Conservation (phyloP, 2,329 filamentous ascomycete genomes). For the Stagonosporopsis cucurbitacearum region DNA sequence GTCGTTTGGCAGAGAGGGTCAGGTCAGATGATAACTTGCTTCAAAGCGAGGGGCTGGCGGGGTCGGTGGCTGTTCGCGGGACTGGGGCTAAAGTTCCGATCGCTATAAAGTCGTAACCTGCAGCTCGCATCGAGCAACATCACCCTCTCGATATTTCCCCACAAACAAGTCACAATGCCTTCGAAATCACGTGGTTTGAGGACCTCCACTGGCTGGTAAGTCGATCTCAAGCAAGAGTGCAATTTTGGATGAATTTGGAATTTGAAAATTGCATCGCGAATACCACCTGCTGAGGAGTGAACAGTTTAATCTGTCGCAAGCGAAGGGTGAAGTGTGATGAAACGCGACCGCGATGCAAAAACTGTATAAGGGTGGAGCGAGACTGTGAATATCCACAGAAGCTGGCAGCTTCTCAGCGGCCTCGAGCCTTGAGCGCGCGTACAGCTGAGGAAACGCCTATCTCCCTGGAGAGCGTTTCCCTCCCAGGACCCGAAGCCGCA, state of each 20-base stretch:
- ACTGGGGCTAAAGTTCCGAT: constrained; percentile 5
- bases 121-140: constrained; percentile 16
- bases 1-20: neutral
- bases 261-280: neutral
- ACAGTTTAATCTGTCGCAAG: constrained; percentile 54
- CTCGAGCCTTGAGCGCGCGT: constrained; percentile 22
- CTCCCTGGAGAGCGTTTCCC: neutral
- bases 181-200: constrained; percentile 53
- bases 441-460: constrained; percentile 7
- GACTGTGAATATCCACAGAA: constrained; percentile 49
- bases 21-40: neutral
- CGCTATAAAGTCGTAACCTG: constrained; percentile 2
- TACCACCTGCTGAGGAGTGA: constrained; percentile 10
- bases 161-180: constrained; percentile 35
- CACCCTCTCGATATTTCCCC: neutral
- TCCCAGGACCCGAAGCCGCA: constrained; percentile 6
- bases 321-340: constrained; percentile 61
- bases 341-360: constrained; percentile 51
- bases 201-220: constrained; percentile 54
- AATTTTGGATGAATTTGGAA: neutral
- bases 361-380: constrained; percentile 52
- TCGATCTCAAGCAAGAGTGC: constrained; percentile 11
- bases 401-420: constrained; percentile 11
- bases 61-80: constrained; percentile 9
- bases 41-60: constrained; percentile 11